Conservation (phyloP, 768 basidiomycete species). For the Tylopilus felleus region DNA sequence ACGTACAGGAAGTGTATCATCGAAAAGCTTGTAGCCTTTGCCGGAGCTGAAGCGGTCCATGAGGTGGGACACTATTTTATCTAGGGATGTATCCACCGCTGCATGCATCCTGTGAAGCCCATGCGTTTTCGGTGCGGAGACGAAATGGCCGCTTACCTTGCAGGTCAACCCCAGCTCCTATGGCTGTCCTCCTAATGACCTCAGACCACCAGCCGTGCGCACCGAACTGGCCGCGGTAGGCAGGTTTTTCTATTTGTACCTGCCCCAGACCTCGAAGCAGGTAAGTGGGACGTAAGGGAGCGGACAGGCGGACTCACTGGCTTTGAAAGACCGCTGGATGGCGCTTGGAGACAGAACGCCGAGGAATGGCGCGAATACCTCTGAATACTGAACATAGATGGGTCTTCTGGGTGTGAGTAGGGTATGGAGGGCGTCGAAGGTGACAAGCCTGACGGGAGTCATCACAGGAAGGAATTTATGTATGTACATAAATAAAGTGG, state of each 20-base stretch:
- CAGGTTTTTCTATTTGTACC: constrained; percentile 57
- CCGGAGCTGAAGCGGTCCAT: constrained; percentile 65
- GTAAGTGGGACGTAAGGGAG: constrained; percentile 1
- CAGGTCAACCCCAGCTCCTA: constrained; percentile 68
- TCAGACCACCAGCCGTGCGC: constrained; percentile 71
- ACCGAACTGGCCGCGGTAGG: constrained; percentile 46
- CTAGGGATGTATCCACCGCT: constrained; percentile 55
- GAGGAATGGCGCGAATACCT: constrained; percentile 63
- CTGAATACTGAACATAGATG: constrained; percentile 58
- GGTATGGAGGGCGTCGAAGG: constrained; percentile 81
- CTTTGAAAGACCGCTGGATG: constrained; percentile 58
- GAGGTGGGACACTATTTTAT: constrained; percentile 57
- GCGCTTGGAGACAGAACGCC: constrained; percentile 48
- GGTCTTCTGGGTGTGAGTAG: constrained; percentile 65
- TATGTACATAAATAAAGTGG: constrained; percentile 17
- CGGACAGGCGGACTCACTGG: constrained; percentile 35
- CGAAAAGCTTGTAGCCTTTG: constrained; percentile 64
- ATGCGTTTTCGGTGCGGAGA: constrained; percentile 22
- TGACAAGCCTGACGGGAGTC: constrained; percentile 54
- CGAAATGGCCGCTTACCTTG: constrained; percentile 37
- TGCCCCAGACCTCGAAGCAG: constrained; percentile 41
- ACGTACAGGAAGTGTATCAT: constrained; percentile 51
- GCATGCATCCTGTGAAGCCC: constrained; percentile 12
- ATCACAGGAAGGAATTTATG: constrained; percentile 4
- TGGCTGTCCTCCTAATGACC: constrained; percentile 69